Evolutionary conservation across 306 rosid genomes (phyloP).

Genomic region (Cucurbita maxima): DNA sequence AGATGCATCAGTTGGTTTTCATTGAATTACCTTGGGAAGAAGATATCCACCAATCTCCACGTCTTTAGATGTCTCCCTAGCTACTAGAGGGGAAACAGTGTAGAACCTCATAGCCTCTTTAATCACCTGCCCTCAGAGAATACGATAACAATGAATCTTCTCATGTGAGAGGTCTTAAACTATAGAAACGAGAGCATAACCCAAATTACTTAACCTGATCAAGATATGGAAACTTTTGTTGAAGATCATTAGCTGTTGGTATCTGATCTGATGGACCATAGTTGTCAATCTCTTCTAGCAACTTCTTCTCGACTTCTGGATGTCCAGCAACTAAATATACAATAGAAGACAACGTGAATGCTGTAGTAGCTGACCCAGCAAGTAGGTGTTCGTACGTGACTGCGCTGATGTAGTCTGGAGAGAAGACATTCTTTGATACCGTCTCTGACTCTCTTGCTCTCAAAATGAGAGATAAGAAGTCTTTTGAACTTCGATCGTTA

Average conservation of each 20-base stretch:
- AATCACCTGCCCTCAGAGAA: slow-evolving; percentile 42
- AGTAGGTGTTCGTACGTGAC: slow-evolving; percentile 79
- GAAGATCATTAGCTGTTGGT: slow-evolving; percentile 64
- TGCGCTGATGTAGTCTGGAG: slow-evolving; percentile 64
- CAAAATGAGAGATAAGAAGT: slow-evolving; percentile 59
- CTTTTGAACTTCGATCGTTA: slow-evolving; percentile 36
- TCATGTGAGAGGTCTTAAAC: neutral
- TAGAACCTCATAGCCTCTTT: slow-evolving; percentile 81
- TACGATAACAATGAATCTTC: neutral
- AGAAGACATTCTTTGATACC: slow-evolving; percentile 35
- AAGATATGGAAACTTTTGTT: slow-evolving; percentile 59
- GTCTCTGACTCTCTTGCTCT: slow-evolving; percentile 57
- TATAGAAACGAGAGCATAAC: neutral
- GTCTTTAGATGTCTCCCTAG: slow-evolving; percentile 70
- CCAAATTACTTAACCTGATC: slow-evolving; percentile 41
- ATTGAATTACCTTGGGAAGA: slow-evolving; percentile 57
- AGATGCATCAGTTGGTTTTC: neutral
- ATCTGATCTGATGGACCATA: slow-evolving; percentile 35
- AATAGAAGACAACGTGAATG: slow-evolving; percentile 63
- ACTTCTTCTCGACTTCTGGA: slow-evolving; percentile 53
- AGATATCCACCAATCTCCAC: slow-evolving; percentile 84
- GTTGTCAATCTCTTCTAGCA: slow-evolving; percentile 60
- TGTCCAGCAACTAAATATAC: slow-evolving; percentile 78
- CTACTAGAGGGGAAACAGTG: slow-evolving; percentile 74
- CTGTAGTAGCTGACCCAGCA: slow-evolving; percentile 81